phyloP scores from a whole-genome alignment of 2,329 filamentous ascomycete species.

The Exophiala sp. region DNA sequence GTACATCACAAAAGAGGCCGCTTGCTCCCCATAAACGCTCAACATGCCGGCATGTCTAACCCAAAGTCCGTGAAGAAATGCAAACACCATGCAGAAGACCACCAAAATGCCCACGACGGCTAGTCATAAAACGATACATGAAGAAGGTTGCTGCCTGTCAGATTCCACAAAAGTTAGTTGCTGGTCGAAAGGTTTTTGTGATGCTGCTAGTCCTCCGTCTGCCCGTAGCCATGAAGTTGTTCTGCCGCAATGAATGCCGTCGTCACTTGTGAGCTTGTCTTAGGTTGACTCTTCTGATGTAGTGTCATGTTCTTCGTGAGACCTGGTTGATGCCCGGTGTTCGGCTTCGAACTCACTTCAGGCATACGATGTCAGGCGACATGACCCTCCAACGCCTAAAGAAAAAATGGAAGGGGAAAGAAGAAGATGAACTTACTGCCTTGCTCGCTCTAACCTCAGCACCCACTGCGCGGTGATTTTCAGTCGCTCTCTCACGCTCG shows the following conservation, averaged over 20 bases:
- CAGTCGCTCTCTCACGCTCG: slow-evolving; percentile 72
- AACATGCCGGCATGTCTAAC: slow-evolving; percentile 12
- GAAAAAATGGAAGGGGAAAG: slow-evolving; percentile 12
- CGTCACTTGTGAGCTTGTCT: not conserved
- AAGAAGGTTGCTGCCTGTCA: slow-evolving; percentile 31
- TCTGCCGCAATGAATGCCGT: not conserved
- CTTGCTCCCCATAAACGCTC: slow-evolving; percentile 7
- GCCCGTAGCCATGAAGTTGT: slow-evolving; percentile 1
- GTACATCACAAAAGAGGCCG: slow-evolving; percentile 40
- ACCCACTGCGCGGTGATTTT: slow-evolving; percentile 84
- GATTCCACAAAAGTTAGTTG: slow-evolving; percentile 21
- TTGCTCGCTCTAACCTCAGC: slow-evolving; percentile 60
- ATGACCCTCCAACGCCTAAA: slow-evolving; percentile 10
- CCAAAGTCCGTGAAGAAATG: slow-evolving; percentile 5
- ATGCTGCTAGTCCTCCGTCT: not conserved
- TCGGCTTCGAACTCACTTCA: slow-evolving; percentile 21
- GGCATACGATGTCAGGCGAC: slow-evolving; percentile 24
- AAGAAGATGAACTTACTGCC: slow-evolving; percentile 59
- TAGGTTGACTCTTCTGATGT: too few species aligned
- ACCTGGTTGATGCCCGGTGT: slow-evolving; percentile 1
- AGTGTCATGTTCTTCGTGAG: slow-evolving; percentile 4
- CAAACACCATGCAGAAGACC: slow-evolving; percentile 11
- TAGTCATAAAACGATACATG: slow-evolving; percentile 44
- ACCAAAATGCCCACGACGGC: slow-evolving; percentile 15
- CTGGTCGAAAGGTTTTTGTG: slow-evolving; percentile 3